phyloP scores from a whole-genome alignment of 2,329 filamentous ascomycete genomes.

The Fusarium verticillioides region DNA sequence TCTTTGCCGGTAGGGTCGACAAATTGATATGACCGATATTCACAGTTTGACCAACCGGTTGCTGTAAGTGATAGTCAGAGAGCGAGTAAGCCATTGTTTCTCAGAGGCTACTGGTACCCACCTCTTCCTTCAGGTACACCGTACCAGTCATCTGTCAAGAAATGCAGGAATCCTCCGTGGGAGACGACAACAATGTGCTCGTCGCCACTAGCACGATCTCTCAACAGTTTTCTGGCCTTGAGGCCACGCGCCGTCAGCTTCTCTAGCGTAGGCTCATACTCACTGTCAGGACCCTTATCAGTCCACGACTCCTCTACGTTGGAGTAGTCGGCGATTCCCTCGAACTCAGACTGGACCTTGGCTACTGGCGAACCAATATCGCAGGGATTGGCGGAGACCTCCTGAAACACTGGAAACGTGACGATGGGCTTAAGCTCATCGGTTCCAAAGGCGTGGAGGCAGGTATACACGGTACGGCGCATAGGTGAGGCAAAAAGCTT shows the following conservation, averaged over 20 bases:
- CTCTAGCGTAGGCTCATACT: slow-evolving; percentile 58
- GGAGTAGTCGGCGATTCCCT: slow-evolving; percentile 69
- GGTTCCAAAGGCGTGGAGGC: slow-evolving; percentile 74
- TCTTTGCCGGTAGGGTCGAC: slow-evolving; percentile 62
- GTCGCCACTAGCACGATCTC: slow-evolving; percentile 61
- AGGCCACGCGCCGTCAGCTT: slow-evolving; percentile 71
- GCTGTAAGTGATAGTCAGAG: slow-evolving; percentile 55
- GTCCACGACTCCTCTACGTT: slow-evolving; percentile 77
- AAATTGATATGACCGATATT: slow-evolving; percentile 76
- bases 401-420: slow-evolving; percentile 80
- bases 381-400: slow-evolving; percentile 78
- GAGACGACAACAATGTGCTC: slow-evolving; percentile 79
- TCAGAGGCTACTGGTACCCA: slow-evolving; percentile 43
- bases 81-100: neutral
- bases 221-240: slow-evolving; percentile 69
- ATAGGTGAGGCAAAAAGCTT: slow-evolving; percentile 83
- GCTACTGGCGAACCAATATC: slow-evolving; percentile 74
- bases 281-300: slow-evolving; percentile 63
- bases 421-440: slow-evolving; percentile 61
- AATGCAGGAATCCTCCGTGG: slow-evolving; percentile 87
- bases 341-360: slow-evolving; percentile 70
- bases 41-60: slow-evolving; percentile 80
- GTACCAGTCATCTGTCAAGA: slow-evolving; percentile 83
- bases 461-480: slow-evolving; percentile 83
- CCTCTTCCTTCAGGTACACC: slow-evolving; percentile 60